A percentile compares a stretch with the other conserved stretches of the same genome.
Conservation (phyloP, 768 basidiomycete genomes). For the Leccinum incarnatum region DNA sequence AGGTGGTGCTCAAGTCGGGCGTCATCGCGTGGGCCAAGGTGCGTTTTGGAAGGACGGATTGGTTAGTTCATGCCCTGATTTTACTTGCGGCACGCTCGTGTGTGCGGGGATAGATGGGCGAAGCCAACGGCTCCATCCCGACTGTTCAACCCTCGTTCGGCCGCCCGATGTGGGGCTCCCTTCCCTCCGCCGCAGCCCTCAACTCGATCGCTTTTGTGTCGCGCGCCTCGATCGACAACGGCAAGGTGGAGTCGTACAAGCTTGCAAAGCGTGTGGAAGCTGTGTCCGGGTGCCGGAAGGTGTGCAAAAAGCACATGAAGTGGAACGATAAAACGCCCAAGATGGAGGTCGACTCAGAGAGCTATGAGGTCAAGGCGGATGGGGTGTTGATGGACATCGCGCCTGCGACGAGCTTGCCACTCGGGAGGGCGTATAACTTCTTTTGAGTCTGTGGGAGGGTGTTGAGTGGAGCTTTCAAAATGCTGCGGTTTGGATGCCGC, state of each 20-base stretch:
- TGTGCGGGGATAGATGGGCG: conserved; percentile 64
- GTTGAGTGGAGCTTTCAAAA: background rate
- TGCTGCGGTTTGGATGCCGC: background rate
- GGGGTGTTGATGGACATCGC: conserved; percentile 72
- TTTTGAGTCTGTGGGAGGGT: conserved; percentile 48
- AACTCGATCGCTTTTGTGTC: conserved; percentile 90
- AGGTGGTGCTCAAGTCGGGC: conserved; percentile 94
- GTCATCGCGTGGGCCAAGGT: conserved; percentile 91
- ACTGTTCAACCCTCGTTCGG: conserved; percentile 87
- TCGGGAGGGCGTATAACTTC: conserved; percentile 74
- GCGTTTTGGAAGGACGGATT: conserved; percentile 16
- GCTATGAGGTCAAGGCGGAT: conserved; percentile 80
- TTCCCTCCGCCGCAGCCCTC: conserved; percentile 72
- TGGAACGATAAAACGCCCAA: conserved; percentile 80
- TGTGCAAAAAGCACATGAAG: conserved; percentile 91
- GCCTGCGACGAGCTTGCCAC: conserved; percentile 66
- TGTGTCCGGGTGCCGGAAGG: conserved; percentile 69
- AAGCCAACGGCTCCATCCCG: conserved; percentile 95
- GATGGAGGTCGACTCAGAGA: conserved; percentile 92
- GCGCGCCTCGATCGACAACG: conserved; percentile 57
- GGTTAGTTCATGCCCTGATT: background rate
- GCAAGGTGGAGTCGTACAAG: conserved; percentile 60
- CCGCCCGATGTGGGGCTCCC: conserved; percentile 92
- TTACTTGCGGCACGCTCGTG: background rate
- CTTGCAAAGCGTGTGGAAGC: conserved; percentile 72